Evolutionary conservation across 2,329 filamentous ascomycete species (phyloP).

Genomic region (Ploettnerulaceae sp.): DNA sequence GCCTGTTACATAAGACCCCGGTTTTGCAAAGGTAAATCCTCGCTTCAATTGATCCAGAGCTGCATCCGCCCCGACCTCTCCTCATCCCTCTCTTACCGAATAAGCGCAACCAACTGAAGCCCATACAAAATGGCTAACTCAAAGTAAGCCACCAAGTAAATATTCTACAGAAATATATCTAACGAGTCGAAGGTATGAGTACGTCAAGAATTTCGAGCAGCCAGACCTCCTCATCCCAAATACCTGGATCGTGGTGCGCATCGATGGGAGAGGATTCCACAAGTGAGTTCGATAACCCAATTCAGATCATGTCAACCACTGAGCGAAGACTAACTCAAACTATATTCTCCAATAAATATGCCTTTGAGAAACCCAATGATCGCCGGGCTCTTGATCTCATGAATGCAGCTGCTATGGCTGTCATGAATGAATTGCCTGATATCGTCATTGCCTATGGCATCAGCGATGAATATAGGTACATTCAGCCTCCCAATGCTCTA

Average conservation of each 20-base stretch:
- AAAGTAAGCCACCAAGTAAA: conserved; percentile 19
- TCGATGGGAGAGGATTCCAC: conserved; percentile 92
- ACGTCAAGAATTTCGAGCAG: conserved; percentile 86
- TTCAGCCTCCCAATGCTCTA: not conserved
- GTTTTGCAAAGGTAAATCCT: too few relatives aligned
- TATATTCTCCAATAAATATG: conserved; percentile 77
- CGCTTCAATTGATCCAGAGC: too few relatives aligned
- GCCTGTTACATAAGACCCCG: too few relatives aligned
- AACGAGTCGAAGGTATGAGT: conserved; percentile 67
- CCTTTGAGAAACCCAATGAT: conserved; percentile 91
- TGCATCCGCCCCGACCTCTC: too few relatives aligned
- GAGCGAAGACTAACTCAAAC: not conserved
- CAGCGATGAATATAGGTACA: conserved; percentile 84
- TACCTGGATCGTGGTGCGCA: conserved; percentile 91
- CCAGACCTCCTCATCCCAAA: conserved; percentile 75
- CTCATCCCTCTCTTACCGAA: conserved; percentile 4
- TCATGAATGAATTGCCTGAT: conserved; percentile 79
- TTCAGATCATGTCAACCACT: not conserved
- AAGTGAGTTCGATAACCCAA: conserved; percentile 55
- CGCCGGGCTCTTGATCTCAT: conserved; percentile 81
- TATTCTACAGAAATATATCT: not conserved
- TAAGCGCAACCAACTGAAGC: conserved; percentile 5
- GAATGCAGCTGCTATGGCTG: conserved; percentile 84
- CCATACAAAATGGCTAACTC: conserved; percentile 30
- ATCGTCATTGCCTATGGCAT: conserved; percentile 86